Evolutionary conservation across 2,329 filamentous ascomycete species (phyloP).

Genomic region (Pseudogymnoascus sp.): DNA sequence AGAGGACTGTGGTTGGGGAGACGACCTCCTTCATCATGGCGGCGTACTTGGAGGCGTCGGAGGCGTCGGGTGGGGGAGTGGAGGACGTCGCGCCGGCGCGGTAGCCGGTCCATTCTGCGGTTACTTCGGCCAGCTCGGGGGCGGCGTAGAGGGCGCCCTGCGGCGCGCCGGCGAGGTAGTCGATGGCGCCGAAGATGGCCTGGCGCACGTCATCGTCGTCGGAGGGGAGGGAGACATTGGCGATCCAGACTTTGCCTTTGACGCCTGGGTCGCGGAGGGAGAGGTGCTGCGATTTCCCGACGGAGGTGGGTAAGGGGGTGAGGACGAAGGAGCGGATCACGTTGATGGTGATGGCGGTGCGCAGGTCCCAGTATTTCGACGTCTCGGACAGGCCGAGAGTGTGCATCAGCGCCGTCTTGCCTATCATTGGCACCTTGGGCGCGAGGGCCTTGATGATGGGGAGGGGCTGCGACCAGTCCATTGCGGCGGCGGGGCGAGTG

Average conservation of each 20-base stretch:
- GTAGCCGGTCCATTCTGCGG: conserved; percentile 72
- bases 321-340: conserved; percentile 59
- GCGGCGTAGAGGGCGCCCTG: conserved; percentile 31
- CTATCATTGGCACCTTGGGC: conserved; percentile 51
- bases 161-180: conserved; percentile 34
- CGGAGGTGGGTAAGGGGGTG: conserved; percentile 24
- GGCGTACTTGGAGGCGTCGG: conserved; percentile 56
- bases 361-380: conserved; percentile 69
- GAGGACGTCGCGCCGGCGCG: conserved; percentile 44
- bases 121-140: conserved; percentile 48
- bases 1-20: conserved; percentile 57
- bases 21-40: conserved; percentile 59
- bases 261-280: conserved; percentile 56
- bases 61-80: conserved; percentile 44
- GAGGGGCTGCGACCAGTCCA: conserved; percentile 13
- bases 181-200: conserved; percentile 48
- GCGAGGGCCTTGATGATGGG: conserved; percentile 27
- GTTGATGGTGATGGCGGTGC: conserved; percentile 62
- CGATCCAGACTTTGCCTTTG: conserved; percentile 76
- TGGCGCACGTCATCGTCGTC: conserved; percentile 47
- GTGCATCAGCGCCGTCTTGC: conserved; percentile 55
- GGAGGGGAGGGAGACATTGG: conserved; percentile 55
- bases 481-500: neutral
- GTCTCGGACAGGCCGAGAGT: conserved; percentile 59
- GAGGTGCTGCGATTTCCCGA: conserved; percentile 56